Percentiles rank a stretch among this genome's conserved stretches.
Conservation (phyloP, 2,329 filamentous ascomycete genomes). For the Pyrenochaeta sp. region DNA sequence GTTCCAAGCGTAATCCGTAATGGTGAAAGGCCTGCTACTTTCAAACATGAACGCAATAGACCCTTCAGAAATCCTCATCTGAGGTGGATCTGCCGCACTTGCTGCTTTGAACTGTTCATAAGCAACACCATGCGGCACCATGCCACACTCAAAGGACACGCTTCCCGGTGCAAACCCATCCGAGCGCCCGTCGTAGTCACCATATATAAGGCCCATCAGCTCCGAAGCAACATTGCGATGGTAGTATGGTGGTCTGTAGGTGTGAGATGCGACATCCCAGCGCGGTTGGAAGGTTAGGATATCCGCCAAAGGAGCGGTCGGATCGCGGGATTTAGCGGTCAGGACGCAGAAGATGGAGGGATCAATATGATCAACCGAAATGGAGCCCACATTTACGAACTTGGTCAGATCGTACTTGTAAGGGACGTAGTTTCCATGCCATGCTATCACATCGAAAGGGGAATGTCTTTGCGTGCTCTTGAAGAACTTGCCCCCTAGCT, state of each 20-base stretch:
- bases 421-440: conserved; percentile 78
- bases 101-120: conserved; percentile 62
- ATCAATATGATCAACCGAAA: conserved; percentile 80
- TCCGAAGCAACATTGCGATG: conserved; percentile 72
- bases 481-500: conserved; percentile 71
- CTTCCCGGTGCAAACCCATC: conserved; percentile 68
- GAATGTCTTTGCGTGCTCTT: conserved; percentile 71
- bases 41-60: conserved; percentile 73
- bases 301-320: conserved; percentile 69
- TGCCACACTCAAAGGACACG: conserved; percentile 71
- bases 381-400: conserved; percentile 76
- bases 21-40: conserved; percentile 50
- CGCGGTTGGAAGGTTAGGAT: conserved; percentile 71
- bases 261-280: conserved; percentile 68
- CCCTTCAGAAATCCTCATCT: conserved; percentile 53
- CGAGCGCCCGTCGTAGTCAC: conserved; percentile 60
- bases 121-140: conserved; percentile 71
- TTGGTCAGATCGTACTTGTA: conserved; percentile 83
- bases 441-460: conserved; percentile 80
- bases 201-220: conserved; percentile 70
- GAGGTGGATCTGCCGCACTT: conserved; percentile 57
- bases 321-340: conserved; percentile 63
- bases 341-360: conserved; percentile 78
- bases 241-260: conserved; percentile 61
- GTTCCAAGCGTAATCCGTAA: conserved; percentile 47